Evolutionary conservation across 73 alveolate species (phyloP).

Genomic region (Paramecium pentaurelia): DNA sequence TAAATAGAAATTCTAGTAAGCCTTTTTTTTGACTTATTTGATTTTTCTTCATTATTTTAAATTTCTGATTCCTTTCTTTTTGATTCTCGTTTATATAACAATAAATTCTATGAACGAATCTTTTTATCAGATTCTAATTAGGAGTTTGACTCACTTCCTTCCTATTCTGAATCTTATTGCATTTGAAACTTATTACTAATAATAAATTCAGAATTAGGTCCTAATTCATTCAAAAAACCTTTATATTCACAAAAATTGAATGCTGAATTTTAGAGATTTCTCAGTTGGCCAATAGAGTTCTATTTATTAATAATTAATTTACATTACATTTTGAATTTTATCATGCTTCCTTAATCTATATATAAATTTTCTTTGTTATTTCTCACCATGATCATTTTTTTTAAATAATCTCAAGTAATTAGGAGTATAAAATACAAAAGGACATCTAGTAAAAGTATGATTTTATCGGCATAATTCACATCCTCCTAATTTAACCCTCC

Average conservation of each 20-base stretch:
- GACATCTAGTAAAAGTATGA: constrained; percentile 26
- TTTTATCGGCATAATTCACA: constrained; percentile 24
- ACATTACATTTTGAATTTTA: neutral
- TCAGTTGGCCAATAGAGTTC: neutral
- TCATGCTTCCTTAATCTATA: neutral
- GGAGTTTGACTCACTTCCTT: neutral
- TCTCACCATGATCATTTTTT: neutral
- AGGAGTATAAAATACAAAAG: constrained; percentile 40
- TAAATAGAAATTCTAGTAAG: neutral
- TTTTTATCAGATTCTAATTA: neutral
- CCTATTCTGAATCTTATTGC: neutral
- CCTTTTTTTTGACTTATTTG: neutral
- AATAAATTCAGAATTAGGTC: constrained; percentile 11
- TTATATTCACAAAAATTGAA: neutral
- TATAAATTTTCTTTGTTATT: neutral
- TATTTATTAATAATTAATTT: neutral
- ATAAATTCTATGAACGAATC: neutral
- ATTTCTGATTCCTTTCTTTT: neutral
- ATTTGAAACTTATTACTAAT: neutral
- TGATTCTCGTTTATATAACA: neutral
- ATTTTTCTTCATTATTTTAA: neutral
- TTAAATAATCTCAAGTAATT: neutral
- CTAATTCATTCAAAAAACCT: neutral
- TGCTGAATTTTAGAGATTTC: neutral
- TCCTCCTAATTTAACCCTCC: constrained; percentile 3